Conservation (phyloP, 2,329 filamentous ascomycete genomes). For the Pleoardoris graminearum region DNA sequence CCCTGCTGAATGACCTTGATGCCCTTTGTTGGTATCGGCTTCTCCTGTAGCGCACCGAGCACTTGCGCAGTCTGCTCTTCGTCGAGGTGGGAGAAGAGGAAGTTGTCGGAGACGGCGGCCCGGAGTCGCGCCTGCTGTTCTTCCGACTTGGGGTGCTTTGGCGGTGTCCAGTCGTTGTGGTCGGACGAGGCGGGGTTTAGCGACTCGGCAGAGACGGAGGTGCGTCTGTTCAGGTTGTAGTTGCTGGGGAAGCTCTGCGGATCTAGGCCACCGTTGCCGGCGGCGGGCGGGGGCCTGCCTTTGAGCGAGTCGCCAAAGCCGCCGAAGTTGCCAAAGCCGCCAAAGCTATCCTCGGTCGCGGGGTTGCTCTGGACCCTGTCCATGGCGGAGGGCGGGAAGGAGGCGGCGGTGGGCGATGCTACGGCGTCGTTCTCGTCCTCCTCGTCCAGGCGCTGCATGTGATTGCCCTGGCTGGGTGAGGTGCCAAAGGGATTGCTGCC, state of each 20-base stretch:
- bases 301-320: slow-evolving; percentile 40
- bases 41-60: slow-evolving; percentile 88
- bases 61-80: slow-evolving; percentile 90
- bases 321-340: slow-evolving; percentile 44
- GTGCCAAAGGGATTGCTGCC: slow-evolving; percentile 77
- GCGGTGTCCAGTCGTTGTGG: slow-evolving; percentile 88
- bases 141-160: slow-evolving; percentile 76
- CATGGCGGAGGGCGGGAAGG: slow-evolving; percentile 50
- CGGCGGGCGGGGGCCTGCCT: slow-evolving; percentile 47
- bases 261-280: slow-evolving; percentile 55
- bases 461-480: slow-evolving; percentile 44
- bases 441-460: slow-evolving; percentile 70
- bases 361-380: slow-evolving; percentile 46
- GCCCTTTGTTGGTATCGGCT: slow-evolving; percentile 89
- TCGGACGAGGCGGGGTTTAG: slow-evolving; percentile 83
- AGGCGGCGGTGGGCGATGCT: slow-evolving; percentile 68
- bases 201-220: slow-evolving; percentile 95
- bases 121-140: slow-evolving; percentile 82
- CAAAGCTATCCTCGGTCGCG: slow-evolving; percentile 48
- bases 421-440: slow-evolving; percentile 80
- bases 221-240: slow-evolving; percentile 91
- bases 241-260: slow-evolving; percentile 80
- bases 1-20: slow-evolving; percentile 93
- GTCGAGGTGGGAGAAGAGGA: slow-evolving; percentile 91
- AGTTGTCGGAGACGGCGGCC: slow-evolving; percentile 82